A percentile compares a stretch with the other conserved stretches of the same genome.
phyloP scores from a whole-genome alignment of 1,284 basidiomycete species.

The Pholiota adiposa region DNA sequence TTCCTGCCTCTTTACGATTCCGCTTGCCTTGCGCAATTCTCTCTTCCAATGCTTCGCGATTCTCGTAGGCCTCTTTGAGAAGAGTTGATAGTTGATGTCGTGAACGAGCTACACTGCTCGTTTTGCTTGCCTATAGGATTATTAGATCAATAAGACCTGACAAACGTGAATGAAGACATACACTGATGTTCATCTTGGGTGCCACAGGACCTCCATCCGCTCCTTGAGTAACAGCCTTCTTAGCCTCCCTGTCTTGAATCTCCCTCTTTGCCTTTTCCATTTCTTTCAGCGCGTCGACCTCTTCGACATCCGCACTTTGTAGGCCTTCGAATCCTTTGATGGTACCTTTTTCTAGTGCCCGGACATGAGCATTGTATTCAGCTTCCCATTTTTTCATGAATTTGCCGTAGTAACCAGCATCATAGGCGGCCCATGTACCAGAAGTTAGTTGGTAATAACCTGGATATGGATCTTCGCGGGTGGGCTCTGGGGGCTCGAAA shows the following conservation, averaged over 20 bases:
- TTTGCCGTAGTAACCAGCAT: constrained; percentile 73
- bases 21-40: constrained; percentile 77
- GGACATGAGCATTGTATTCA: constrained; percentile 72
- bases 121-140: constrained; percentile 60
- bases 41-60: constrained; percentile 78
- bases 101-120: constrained; percentile 67
- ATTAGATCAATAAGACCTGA: not conserved
- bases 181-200: constrained; percentile 78
- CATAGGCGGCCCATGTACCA: constrained; percentile 80
- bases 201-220: constrained; percentile 54
- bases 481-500: constrained; percentile 78
- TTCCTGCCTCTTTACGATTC: constrained; percentile 84
- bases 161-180: constrained; percentile 32
- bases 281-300: constrained; percentile 71
- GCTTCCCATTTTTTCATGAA: constrained; percentile 74
- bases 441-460: constrained; percentile 88
- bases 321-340: constrained; percentile 69
- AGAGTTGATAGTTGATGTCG: constrained; percentile 79
- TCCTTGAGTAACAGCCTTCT: constrained; percentile 69
- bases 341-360: constrained; percentile 67
- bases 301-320: constrained; percentile 53
- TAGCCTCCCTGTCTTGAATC: constrained; percentile 71
- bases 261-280: constrained; percentile 76
- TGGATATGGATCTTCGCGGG: constrained; percentile 78
- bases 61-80: constrained; percentile 77